A percentile compares a stretch with the other conserved stretches of the same genome.
phyloP scores from a whole-genome alignment of 306 rosid species.

The Mimosa pudica region DNA sequence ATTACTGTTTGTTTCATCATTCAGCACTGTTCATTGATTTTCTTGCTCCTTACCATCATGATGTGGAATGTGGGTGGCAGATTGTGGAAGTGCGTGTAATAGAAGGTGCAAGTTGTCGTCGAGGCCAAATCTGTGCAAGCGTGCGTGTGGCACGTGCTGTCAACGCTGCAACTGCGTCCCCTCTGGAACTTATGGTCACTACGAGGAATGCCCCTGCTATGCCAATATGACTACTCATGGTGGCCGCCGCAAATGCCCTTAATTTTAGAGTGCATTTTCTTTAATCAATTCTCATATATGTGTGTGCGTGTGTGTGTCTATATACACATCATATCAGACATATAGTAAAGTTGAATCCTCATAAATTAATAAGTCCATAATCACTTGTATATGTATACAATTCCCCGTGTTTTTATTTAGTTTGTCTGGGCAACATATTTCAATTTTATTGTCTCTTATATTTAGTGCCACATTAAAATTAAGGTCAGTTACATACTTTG shows the following conservation, averaged over 20 bases:
- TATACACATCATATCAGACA: no score
- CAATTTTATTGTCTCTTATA: no score
- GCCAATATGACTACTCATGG: slow-evolving; percentile 52
- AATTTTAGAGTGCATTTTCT: no score
- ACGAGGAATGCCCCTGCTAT: slow-evolving; percentile 55
- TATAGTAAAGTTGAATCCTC: no score
- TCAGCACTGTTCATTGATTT: not conserved
- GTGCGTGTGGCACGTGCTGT: slow-evolving; percentile 61
- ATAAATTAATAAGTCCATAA: not conserved
- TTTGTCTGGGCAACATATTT: no score
- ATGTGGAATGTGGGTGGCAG: no score
- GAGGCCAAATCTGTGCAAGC: slow-evolving; percentile 45
- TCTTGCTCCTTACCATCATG: no score
- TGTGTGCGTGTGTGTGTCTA: no score
- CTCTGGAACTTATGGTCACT: slow-evolving; percentile 50
- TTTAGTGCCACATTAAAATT: no score
- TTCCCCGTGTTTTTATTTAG: not conserved
- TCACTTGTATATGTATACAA: not conserved
- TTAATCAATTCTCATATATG: no score
- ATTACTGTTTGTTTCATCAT: no score
- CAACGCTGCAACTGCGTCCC: slow-evolving; percentile 57
- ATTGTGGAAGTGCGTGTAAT: slow-evolving; percentile 8
- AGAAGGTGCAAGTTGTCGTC: slow-evolving; percentile 46
- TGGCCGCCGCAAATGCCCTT: slow-evolving; percentile 61
- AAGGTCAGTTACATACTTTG: no score